A percentile compares a stretch with the other conserved stretches of the same genome.
Conservation (phyloP, 148 eudicot genomes). For the Salicornia ramosissima region DNA sequence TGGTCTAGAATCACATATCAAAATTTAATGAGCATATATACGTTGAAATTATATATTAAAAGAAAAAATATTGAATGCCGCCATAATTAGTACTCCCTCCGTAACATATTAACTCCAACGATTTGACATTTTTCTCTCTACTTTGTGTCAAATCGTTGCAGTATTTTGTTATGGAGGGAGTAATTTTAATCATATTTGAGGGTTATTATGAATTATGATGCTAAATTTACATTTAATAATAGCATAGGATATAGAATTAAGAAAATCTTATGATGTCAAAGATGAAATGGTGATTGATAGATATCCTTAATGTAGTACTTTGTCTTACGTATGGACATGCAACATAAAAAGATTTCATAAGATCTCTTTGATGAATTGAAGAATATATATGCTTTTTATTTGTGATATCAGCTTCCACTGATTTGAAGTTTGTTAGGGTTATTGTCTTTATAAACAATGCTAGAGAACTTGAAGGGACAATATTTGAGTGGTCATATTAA, state of each 20-base stretch:
- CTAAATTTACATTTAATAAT: not conserved
- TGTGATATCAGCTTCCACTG: slow-evolving; percentile 13
- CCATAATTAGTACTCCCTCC: no score
- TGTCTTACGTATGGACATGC: slow-evolving; percentile 3
- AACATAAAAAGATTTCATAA: slow-evolving; percentile 2
- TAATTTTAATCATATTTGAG: no score
- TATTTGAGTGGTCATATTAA: not conserved
- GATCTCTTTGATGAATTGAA: slow-evolving; percentile 2
- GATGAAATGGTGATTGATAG: not conserved
- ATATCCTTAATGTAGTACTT: not conserved
- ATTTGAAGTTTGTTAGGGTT: slow-evolving; percentile 1
- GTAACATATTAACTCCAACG: no score
- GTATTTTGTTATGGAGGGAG: no score
- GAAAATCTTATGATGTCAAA: not conserved
- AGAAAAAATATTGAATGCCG: no score
- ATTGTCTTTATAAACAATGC: not conserved
- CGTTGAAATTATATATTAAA: no score
- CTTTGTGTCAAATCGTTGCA: no score
- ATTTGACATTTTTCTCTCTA: no score
- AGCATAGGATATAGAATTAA: not conserved
- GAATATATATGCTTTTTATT: slow-evolving; percentile 4
- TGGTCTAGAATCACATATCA: no score
- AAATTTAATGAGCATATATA: no score
- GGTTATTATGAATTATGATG: not conserved
- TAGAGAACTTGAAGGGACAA: slow-evolving; percentile 15